Base-by-base conservation (phyloP, 2,329 filamentous ascomycete species). In the Gnomoniopsis smithogilvyi region DNA sequence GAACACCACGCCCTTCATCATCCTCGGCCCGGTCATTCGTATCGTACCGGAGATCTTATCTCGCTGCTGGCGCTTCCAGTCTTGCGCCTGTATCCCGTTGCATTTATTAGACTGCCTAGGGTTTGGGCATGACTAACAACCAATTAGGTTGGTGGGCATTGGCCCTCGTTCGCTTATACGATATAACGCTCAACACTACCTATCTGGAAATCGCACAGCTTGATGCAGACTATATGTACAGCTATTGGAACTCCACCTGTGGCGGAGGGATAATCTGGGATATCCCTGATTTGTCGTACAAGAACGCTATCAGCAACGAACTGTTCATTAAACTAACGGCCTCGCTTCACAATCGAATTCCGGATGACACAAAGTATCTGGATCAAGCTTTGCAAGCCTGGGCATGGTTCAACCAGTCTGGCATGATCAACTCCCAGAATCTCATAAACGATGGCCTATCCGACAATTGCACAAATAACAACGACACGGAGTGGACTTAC, bases 301-400 rank as follows among this genome's bases (percentile, higher is more conserved):
- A 85, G 64, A 80, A 80, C 59, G 80, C 83, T 47, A 81, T 83
- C 62, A 74, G 80, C 50, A 86, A 87, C 69, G 83, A 86, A 69
- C 75, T 85, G 34, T 83, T 83, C 67, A 73, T 85, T 48, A 73
- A 76, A 38, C 75, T 83, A 1, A 80, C 81, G 17, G 79, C 81
- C 50, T 73, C 80, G 53, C 72, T 87, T 50, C 81, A 80, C 60
- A 77, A 81, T 68, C 74, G 82, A 24, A 66, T 81, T 53, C 66
- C 73, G 1, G 67, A 55, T 6, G 66, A 69, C 15, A 64, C 65
- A 10, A 67, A 70, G 4, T 83, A 82, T 64, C 73, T 80, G 14
- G 64, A 72, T n/a, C 78, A 78, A 54, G 83, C 85, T 3, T 68
- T 77, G 47, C 68, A 72, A 22, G 75, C 80, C 52, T 85, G 81